These are phyloP conservation scores for Saturnispora besseyi DNA, from an alignment of 805 yeast genomes.

Conservation along the genomic window DNA sequence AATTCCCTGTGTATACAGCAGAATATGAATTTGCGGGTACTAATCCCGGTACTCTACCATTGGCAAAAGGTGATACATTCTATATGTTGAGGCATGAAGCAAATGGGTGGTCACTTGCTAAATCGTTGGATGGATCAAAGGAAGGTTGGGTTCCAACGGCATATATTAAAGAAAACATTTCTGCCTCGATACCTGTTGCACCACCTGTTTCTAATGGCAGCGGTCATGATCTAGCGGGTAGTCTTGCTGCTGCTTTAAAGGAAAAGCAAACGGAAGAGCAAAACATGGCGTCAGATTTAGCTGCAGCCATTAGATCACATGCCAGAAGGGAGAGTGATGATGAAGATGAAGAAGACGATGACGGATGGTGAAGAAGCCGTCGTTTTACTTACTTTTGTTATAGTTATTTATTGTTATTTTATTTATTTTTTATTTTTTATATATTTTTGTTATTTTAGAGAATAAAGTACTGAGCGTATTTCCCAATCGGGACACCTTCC, in stretches of 20 bases:
- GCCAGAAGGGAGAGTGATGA: slow-evolving; percentile 64
- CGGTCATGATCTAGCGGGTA: slow-evolving; percentile 28
- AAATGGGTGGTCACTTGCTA: slow-evolving; percentile 94
- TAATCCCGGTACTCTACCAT: slow-evolving; percentile 71
- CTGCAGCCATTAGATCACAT: slow-evolving; percentile 77
- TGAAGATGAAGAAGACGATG: slow-evolving; percentile 60
- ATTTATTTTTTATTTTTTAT: neutral
- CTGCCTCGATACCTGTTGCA: slow-evolving; percentile 39
- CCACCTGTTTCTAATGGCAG: slow-evolving; percentile 16
- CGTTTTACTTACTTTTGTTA: neutral
- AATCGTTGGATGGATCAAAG: slow-evolving; percentile 57
- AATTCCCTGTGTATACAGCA: slow-evolving; percentile 74
- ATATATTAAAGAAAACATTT: slow-evolving; percentile 49
- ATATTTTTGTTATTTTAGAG: neutral
- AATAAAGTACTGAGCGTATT: neutral
- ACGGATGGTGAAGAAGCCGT: slow-evolving; percentile 28
- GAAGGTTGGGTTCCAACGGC: slow-evolving; percentile 98
- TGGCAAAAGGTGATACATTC: slow-evolving; percentile 67
- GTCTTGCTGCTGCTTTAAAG: slow-evolving; percentile 60
- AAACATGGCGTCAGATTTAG: slow-evolving; percentile 72
- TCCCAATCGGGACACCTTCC: neutral
- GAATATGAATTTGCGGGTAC: slow-evolving; percentile 85
- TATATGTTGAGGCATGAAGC: slow-evolving; percentile 63
- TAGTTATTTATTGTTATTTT: neutral
- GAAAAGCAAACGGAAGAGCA: slow-evolving; percentile 54